Evolutionary conservation across 2,329 filamentous ascomycete genomes (phyloP), one percentile per base, ranked within the genome.

Genomic region (Neofusicoccum cordaticola): DNA sequence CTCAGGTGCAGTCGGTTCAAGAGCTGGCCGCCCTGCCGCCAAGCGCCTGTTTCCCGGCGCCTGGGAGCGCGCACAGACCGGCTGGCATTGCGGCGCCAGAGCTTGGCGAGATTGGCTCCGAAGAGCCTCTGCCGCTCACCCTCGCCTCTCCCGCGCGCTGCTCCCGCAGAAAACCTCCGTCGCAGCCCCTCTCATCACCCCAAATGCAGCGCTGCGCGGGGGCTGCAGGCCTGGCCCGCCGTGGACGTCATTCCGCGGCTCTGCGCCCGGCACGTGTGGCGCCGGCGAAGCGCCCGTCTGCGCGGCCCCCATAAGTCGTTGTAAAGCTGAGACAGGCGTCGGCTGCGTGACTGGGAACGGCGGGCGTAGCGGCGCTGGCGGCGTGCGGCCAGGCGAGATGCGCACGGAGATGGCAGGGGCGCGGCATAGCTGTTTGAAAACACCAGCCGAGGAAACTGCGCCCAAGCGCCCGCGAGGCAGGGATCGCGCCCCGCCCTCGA

Each of bases 371-470:
- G 56, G n/a, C 31, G 19, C 34, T 53, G n/a, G 34, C 34, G n/a
- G n/a, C 34, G n/a, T 6, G 7, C 3, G 42, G 15, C 15, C 42
- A 44, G 15, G n/a, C 52, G 37, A 62, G 35, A 35, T 62, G 60
- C 60, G 60, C 62, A 56, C 51, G 62, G 62, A 64, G 62, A 64
- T 56, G 31, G 31, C 50, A 64, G 62, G 50, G 51, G 50, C 31
- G 22, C 35, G 45, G 62, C 62, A 58, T 57, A 63, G 62, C 35
- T 47, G 51, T 57, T 64, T 64, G 52, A 64, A 50, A 62, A 62
- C 58, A 62, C 58, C 58, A 62, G 22, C 34, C 58, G 58, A 62
- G 58, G 22, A 58, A 37, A 58, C 15, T 39, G 42, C 42, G 53
- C 56, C 56, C 56, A 39, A 31, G 27, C 27, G 27, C 27, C 27